These are phyloP conservation scores for Chloroidium sp. DNA, from an alignment of 163 green algal genomes.

Conservation along the genomic window DNA sequence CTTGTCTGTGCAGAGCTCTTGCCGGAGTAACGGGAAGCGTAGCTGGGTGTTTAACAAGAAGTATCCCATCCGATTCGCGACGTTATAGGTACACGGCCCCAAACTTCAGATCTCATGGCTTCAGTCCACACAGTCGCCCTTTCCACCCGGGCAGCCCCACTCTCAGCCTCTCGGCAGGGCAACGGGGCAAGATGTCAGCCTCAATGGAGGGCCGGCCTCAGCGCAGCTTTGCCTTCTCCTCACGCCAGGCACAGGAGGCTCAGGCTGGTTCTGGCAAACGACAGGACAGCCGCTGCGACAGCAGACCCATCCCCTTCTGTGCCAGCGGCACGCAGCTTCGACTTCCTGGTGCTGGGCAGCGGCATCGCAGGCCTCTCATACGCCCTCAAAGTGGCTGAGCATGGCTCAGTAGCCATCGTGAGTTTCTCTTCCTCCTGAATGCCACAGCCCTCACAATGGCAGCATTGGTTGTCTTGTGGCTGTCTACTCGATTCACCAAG, in stretches of 20 bases:
- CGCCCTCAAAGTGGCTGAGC: conserved; percentile 73
- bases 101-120: too few relatives aligned
- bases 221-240: not conserved
- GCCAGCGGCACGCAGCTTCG: conserved; percentile 29
- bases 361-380: conserved; percentile 95
- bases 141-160: not conserved
- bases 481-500: too few relatives aligned
- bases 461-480: too few relatives aligned
- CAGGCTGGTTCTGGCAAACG: not conserved
- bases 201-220: not conserved
- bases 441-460: too few relatives aligned
- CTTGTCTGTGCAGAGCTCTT: too few relatives aligned
- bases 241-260: not conserved
- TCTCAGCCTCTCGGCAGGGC: not conserved
- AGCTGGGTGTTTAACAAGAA: conserved; percentile 55
- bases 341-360: conserved; percentile 93
- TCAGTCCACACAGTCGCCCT: too few relatives aligned
- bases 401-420: conserved; percentile 16
- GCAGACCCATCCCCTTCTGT: not conserved
- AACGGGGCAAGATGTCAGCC: not conserved
- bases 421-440: not conserved
- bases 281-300: not conserved
- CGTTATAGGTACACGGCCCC: not conserved
- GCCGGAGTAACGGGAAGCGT: conserved; percentile 17
- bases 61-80: conserved; percentile 20